Base-by-base conservation (phyloP, 805 yeast species). In the Teunomyces lycoperdinae region DNA sequence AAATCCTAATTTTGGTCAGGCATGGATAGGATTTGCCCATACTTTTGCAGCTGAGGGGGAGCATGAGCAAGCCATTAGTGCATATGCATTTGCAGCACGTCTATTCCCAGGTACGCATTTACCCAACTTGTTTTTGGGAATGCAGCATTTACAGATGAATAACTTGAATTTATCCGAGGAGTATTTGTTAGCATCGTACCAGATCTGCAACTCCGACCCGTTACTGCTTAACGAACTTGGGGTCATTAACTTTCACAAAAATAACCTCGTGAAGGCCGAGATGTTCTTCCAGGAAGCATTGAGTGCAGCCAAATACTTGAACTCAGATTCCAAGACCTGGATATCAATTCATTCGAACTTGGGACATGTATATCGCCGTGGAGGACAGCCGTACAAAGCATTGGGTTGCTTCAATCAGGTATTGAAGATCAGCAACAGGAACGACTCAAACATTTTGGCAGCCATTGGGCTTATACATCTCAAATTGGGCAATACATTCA, bases 21-120 rank as follows among this genome's bases (percentile, higher is more conserved):
- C 98, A 1, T 94, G 99, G 99, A 83, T 94, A 30, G 99, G 97
- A 2, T 94, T 94, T 70, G 98, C 98, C 1, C 98, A 92, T 60
- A 91, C 98, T 0, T 94, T 91, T 78, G 97, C 97, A 0, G 85
- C 88, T 2, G 99, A 94, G 64, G 96, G 97, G n/a, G 99, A 94
- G 66, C 97, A 94, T 64, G 99, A 94, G 64, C 98, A 94, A 66
- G 98, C 98, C 1, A 86, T 94, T 17, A 86, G 97, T 48, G 98
- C 98, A 0, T 94, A 91, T 66, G 91, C 98, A 1, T 91, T 96
- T 9, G 97, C 97, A 0, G 89, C 96, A 1, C 73, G 97, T 51
- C 76, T 91, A 38, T 94, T 94, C 59, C 90, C 91, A 0, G 96
- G 96, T 1, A 84, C 91, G 3, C 97, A 94, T 63, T 68, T 91